Percentiles rank a stretch among this genome's conserved stretches.
Conservation (phyloP, 805 yeast genomes). For the Brettanomyces anomalus region DNA sequence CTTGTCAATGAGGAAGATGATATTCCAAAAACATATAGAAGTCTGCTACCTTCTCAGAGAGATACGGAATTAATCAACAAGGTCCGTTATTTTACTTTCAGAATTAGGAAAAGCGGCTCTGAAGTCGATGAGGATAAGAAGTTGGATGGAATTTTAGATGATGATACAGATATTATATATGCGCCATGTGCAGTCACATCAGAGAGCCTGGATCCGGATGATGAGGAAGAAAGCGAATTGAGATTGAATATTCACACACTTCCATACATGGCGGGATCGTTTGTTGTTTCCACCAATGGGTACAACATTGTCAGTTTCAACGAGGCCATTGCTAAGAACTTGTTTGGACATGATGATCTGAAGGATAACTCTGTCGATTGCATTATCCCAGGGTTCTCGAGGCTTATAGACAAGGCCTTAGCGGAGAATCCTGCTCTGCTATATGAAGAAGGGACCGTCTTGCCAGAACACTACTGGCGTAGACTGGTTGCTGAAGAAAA, state of each 20-base stretch:
- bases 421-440: slow-evolving; percentile 30
- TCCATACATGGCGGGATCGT: slow-evolving; percentile 83
- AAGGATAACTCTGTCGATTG: slow-evolving; percentile 40
- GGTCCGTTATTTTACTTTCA: slow-evolving; percentile 56
- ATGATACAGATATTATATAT: slow-evolving; percentile 23
- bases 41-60: slow-evolving; percentile 19
- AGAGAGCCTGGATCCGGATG: slow-evolving; percentile 36
- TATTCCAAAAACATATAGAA: slow-evolving; percentile 4
- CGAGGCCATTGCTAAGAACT: slow-evolving; percentile 64
- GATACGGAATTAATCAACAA: slow-evolving; percentile 41
- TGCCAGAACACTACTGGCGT: slow-evolving; percentile 89
- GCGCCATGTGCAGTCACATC: slow-evolving; percentile 72
- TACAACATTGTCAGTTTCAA: slow-evolving; percentile 62
- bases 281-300: slow-evolving; percentile 49
- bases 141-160: slow-evolving; percentile 13
- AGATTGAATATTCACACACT: slow-evolving; percentile 64
- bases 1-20: slow-evolving; percentile 6
- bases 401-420: slow-evolving; percentile 34
- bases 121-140: no score
- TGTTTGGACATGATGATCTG: slow-evolving; percentile 61
- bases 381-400: slow-evolving; percentile 56
- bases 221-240: slow-evolving; percentile 23
- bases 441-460: slow-evolving; percentile 56
- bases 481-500: slow-evolving; percentile 41
- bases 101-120: slow-evolving; percentile 11